phyloP scores from a whole-genome alignment of 768 basidiomycete species.

The Leucosporidium creatinivorum region DNA sequence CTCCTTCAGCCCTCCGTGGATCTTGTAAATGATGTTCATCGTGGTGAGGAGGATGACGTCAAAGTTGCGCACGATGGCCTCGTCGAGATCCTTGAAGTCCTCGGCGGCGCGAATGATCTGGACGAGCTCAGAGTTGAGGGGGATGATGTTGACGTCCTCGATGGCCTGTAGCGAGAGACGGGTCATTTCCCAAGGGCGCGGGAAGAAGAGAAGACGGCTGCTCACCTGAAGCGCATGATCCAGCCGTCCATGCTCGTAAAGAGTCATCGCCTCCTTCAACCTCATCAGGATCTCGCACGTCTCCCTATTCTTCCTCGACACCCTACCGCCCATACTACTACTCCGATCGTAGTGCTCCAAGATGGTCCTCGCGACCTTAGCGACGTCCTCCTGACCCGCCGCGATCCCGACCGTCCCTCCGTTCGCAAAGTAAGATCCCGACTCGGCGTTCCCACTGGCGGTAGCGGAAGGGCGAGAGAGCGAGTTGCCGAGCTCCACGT shows the following conservation, averaged over 20 bases:
- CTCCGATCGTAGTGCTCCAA: conserved; percentile 67
- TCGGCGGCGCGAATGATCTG: conserved; percentile 79
- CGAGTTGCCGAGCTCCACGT: conserved; percentile 75
- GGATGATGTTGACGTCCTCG: conserved; percentile 72
- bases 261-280: conserved; percentile 71
- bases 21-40: conserved; percentile 81
- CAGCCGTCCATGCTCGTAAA: conserved; percentile 61
- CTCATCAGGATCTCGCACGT: conserved; percentile 55
- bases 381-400: conserved; percentile 34
- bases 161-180: conserved; percentile 54
- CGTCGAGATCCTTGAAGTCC: conserved; percentile 81
- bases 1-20: conserved; percentile 69
- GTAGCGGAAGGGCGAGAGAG: conserved; percentile 53
- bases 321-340: conserved; percentile 53
- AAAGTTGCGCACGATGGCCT: conserved; percentile 75
- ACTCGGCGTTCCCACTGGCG: conserved; percentile 50
- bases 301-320: conserved; percentile 58
- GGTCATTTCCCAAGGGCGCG: background rate
- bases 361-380: conserved; percentile 46
- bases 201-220: conserved; percentile 22
- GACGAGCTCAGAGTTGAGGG: conserved; percentile 62
- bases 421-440: conserved; percentile 38
- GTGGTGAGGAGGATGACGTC: conserved; percentile 78
- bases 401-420: conserved; percentile 42
- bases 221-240: conserved; percentile 77